Base-by-base conservation (phyloP, 805 yeast genomes). In the Novakomyces olei region DNA sequence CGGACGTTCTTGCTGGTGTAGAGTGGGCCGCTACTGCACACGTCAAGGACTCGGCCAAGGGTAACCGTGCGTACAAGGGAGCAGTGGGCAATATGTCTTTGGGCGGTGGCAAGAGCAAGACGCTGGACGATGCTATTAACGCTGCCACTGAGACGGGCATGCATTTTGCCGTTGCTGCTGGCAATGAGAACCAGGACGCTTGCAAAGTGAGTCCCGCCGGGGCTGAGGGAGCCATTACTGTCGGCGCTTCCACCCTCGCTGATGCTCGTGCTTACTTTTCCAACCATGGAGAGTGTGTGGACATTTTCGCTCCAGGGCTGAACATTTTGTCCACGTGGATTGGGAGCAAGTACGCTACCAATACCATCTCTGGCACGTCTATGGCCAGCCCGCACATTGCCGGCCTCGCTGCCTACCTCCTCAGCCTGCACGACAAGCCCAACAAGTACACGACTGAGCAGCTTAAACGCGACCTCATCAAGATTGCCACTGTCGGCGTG, bases 251-350 rank as follows among this genome's bases (percentile, higher is more conserved):
- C 8, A 76, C 91, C 36, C 63, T 77, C 44, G 67, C 76, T 34
- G 96, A 88, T 50, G 61, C 69, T 34, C 80, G 93, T 62, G 96
- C 98, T 16, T 72, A 74, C 56, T 88, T 88, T 65, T 80, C 95
- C 35, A 88, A 85, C 65, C 81, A 67, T 55, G 98, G 98, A 53
- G 67, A 65, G 49, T 85, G 98, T 63, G 95, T 88, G 37, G 95
- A 85, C 50, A 74, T 85, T 41, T 85, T 80, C 50, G 98, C 92
- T 19, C 98, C 98, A 16, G 98, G 98, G 48, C 61, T 63, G 44
- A 63, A 65, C 50, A 58, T 67, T 39, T 54, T 58, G 45, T 62
- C 69, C 30, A 65, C 70, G 39, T 67, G 62, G 54, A 66, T 60
- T 40, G 69, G 70, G 33, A 60, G 67, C 25, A 51, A 51, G 34